Evolutionary conservation across 169 alveolate genomes (phyloP).

Genomic region (Plasmodium gonderi): DNA sequence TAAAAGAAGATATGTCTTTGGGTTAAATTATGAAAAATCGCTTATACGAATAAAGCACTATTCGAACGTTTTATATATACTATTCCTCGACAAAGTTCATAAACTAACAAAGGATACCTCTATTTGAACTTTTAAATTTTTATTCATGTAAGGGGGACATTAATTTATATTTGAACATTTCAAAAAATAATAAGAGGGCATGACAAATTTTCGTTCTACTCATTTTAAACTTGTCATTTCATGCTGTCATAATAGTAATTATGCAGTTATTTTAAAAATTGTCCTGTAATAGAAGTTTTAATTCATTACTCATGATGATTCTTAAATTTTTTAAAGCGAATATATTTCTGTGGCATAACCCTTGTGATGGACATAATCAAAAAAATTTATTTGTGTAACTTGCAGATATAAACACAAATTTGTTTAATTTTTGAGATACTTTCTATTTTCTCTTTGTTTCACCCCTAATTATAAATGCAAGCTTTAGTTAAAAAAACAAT

Average conservation of each 20-base stretch:
- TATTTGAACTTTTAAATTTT: neutral
- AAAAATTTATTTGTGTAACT: neutral
- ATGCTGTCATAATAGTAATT: neutral
- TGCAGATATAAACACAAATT: neutral
- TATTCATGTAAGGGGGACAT: neutral
- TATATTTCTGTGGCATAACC: neutral
- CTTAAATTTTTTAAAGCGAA: neutral
- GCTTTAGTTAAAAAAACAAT: neutral
- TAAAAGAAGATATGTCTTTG: neutral
- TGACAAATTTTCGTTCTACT: neutral
- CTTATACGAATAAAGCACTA: neutral
- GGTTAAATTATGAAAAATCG: neutral
- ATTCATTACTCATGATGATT: neutral
- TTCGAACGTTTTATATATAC: neutral
- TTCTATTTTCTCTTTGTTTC: neutral
- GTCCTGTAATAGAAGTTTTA: neutral
- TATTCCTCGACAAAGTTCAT: neutral
- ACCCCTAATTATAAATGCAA: neutral
- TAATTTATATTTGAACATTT: neutral
- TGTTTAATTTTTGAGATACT: neutral
- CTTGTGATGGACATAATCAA: neutral
- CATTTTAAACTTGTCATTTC: neutral
- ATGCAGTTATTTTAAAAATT: neutral
- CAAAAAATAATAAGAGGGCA: neutral
- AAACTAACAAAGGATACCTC: neutral